phyloP scores from a whole-genome alignment of 2,329 filamentous ascomycete genomes.

The Penicillium sp. region DNA sequence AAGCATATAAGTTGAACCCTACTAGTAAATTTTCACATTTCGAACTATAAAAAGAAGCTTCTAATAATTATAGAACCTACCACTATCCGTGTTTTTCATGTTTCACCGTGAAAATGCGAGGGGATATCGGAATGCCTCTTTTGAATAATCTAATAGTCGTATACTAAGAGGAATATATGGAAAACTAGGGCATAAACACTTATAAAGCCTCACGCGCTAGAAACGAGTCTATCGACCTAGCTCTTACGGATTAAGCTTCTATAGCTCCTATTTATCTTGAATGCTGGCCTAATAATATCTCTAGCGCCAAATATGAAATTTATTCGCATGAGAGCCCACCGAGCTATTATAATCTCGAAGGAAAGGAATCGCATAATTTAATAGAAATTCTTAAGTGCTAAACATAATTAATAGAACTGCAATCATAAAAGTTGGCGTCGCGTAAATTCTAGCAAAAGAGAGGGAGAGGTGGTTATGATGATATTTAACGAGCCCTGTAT shows the following conservation, averaged over 20 bases:
- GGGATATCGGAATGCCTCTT: neutral
- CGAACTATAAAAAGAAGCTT: neutral
- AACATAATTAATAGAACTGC: too few species aligned
- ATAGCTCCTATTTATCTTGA: neutral
- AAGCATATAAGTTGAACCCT: neutral
- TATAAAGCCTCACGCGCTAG: neutral
- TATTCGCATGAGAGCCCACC: too few species aligned
- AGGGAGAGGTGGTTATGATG: too few species aligned
- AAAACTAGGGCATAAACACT: neutral
- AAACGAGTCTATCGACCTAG: neutral
- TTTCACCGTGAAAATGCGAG: too few species aligned
- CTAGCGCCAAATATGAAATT: neutral
- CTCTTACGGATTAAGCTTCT: neutral
- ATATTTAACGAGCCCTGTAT: too few species aligned
- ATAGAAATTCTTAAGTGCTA: too few species aligned
- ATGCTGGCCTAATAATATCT: neutral
- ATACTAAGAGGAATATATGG: neutral
- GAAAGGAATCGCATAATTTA: too few species aligned
- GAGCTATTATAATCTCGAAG: too few species aligned
- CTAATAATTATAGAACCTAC: neutral
- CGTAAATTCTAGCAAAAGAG: too few species aligned
- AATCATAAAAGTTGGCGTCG: too few species aligned
- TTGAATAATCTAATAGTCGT: neutral
- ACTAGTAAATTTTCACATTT: neutral
- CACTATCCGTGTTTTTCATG: neutral